Conservation (phyloP, 2,329 filamentous ascomycete species). For the Botrytis hyacinthi region DNA sequence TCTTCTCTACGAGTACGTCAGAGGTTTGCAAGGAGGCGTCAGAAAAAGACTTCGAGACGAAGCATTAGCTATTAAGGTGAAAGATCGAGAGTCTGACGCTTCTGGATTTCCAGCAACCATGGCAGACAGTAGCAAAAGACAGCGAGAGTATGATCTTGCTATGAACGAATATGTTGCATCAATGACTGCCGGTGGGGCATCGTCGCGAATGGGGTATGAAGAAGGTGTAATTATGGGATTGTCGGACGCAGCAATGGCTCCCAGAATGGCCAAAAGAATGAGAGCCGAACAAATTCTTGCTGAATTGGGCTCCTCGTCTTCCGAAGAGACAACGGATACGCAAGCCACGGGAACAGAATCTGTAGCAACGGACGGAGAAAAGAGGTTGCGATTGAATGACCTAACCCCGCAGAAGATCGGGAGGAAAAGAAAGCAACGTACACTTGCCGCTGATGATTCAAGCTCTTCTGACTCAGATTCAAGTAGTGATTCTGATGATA, state of each 20-base stretch:
- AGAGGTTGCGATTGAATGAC: slow-evolving; percentile 47
- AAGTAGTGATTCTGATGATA: slow-evolving; percentile 25
- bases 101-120: slow-evolving; percentile 50
- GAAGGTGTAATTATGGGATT: slow-evolving; percentile 38
- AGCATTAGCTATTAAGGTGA: slow-evolving; percentile 60
- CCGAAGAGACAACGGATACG: slow-evolving; percentile 23
- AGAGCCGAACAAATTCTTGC: slow-evolving; percentile 58
- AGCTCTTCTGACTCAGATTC: slow-evolving; percentile 28
- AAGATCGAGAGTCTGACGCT: slow-evolving; percentile 52
- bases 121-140: slow-evolving; percentile 48
- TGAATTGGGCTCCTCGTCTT: slow-evolving; percentile 46
- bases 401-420: slow-evolving; percentile 47
- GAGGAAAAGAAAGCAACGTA: slow-evolving; percentile 47
- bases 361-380: slow-evolving; percentile 39
- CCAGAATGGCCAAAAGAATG: slow-evolving; percentile 60
- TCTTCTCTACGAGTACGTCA: slow-evolving; percentile 73
- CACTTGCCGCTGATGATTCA: slow-evolving; percentile 31
- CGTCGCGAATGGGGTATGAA: slow-evolving; percentile 35
- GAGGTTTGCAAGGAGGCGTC: slow-evolving; percentile 72
- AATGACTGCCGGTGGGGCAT: slow-evolving; percentile 30
- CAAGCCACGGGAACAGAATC: slow-evolving; percentile 20
- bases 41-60: slow-evolving; percentile 66
- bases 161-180: slow-evolving; percentile 36
- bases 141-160: slow-evolving; percentile 56
- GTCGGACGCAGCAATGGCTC: slow-evolving; percentile 52